These are phyloP conservation scores for Alisma plantagoaquatica DNA, from an alignment of 106 monocot species.

Conservation along the genomic window DNA sequence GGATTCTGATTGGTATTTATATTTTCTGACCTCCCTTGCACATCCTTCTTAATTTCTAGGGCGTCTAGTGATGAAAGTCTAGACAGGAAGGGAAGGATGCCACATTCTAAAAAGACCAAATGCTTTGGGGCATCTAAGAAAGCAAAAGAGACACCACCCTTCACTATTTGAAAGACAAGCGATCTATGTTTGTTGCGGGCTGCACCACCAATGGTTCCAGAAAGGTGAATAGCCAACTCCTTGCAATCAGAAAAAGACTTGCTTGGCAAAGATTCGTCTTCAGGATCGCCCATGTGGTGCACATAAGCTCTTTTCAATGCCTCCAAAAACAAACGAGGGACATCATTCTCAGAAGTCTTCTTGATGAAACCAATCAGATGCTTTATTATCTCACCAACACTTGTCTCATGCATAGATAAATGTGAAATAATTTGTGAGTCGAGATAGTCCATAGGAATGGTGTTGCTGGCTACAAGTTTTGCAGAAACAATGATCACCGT, in stretches of 20 bases:
- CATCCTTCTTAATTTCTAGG: slow-evolving; percentile 64
- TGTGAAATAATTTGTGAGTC: no score
- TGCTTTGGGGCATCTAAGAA: slow-evolving; percentile 66
- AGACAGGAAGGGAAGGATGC: slow-evolving; percentile 71
- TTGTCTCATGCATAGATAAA: no score
- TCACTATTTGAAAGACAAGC: slow-evolving; percentile 68
- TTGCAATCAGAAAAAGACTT: slow-evolving; percentile 59
- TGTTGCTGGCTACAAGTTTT: no score
- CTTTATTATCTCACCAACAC: no score
- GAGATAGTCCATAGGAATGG: no score
- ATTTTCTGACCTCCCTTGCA: slow-evolving; percentile 60
- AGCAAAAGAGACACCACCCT: slow-evolving; percentile 77
- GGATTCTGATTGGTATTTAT: slow-evolving; percentile 71
- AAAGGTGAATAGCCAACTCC: slow-evolving; percentile 66
- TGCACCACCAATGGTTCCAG: slow-evolving; percentile 63
- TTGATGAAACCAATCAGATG: no score
- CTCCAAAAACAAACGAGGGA: no score
- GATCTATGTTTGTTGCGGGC: slow-evolving; percentile 69
- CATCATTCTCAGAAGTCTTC: no score
- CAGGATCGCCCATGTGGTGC: slow-evolving; percentile 35
- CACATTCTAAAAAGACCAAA: slow-evolving; percentile 69
- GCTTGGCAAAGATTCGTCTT: slow-evolving; percentile 32
- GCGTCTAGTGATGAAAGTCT: slow-evolving; percentile 60
- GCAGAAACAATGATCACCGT: no score
- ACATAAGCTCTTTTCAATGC: no score